These are phyloP conservation scores for Neurospora sp. DNA, from an alignment of 495 filamentous ascomycete species.

Conservation along the genomic window DNA sequence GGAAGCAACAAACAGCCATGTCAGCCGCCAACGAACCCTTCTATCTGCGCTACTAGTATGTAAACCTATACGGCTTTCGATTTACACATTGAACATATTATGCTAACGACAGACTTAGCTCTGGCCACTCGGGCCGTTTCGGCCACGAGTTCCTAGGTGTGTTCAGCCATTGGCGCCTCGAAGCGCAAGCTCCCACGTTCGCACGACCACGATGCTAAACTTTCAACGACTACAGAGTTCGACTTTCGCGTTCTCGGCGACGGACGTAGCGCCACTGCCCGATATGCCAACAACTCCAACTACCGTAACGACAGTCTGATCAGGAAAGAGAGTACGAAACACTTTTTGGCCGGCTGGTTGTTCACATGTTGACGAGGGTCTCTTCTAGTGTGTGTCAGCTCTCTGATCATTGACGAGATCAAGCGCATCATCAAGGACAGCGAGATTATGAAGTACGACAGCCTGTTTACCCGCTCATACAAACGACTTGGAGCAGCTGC, in stretches of 20 bases:
- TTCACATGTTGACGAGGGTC: not conserved
- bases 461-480: not conserved
- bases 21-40: slow-evolving; percentile 57
- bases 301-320: slow-evolving; percentile 98
- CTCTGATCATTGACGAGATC: slow-evolving; percentile 85
- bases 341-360: not conserved
- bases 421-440: slow-evolving; percentile 95
- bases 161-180: slow-evolving; percentile 7
- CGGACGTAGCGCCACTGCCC: slow-evolving; percentile 85
- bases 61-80: not conserved
- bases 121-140: slow-evolving; percentile 93
- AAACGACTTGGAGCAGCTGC: not conserved
- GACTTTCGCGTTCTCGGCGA: slow-evolving; percentile 90
- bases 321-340: slow-evolving; percentile 89
- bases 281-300: slow-evolving; percentile 99
- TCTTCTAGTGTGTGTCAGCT: slow-evolving; percentile 86
- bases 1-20: slow-evolving; percentile 18
- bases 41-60: slow-evolving; percentile 95
- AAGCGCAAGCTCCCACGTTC: not conserved
- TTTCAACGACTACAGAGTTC: slow-evolving; percentile 55
- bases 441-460: slow-evolving; percentile 87
- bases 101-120: slow-evolving; percentile 47
- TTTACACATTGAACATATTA: not conserved
- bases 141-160: slow-evolving; percentile 97
- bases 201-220: slow-evolving; percentile 4